Evolutionary conservation across 805 yeast genomes (phyloP), one percentile per base, ranked within the genome.

Genomic region (Candida loeiensis): DNA sequence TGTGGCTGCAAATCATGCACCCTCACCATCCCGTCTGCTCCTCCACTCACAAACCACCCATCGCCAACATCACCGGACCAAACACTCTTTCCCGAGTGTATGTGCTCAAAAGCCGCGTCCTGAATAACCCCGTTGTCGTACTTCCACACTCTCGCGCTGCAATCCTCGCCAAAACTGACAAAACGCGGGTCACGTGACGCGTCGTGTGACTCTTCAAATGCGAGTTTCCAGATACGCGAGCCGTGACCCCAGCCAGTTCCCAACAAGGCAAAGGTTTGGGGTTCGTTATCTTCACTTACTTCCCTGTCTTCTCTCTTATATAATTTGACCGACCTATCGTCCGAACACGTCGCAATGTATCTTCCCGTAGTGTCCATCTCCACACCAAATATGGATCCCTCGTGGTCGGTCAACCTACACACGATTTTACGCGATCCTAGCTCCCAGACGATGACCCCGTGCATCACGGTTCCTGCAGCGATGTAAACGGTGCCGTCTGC

Each of bases 211-310:
- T 8, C 14, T 43, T 66, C 74, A 54, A 87, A 86, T 36, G 70
- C 71, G 33, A 91, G 64, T 31, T 76, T 74, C 99, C 99, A 93
- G 29, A 93, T 90, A 55, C 99, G 76, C 0, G 98, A 91, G 1
- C 85, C 82, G 56, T 93, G 99, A 11, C 98, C 99, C 97, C 97
- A 93, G 0, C 96, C 97, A 19, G 80, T 76, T 1, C 91, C 84
- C 28, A 85, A 49, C 24, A 79, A 61, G n/a, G n/a, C n/a, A n/a
- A n/a, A n/a, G n/a, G n/a, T n/a, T n/a, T n/a, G n/a, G n/a, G n/a
- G n/a, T n/a, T n/a, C n/a, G n/a, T n/a, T n/a, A n/a, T n/a, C n/a
- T n/a, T n/a, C n/a, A n/a, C n/a, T n/a, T n/a, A n/a, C n/a, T n/a
- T n/a, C n/a, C n/a, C n/a, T n/a, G n/a, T n/a, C n/a, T n/a, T n/a